phyloP scores from a whole-genome alignment of 371 early-diverging fungal species.

The Coemansia sp. region DNA sequence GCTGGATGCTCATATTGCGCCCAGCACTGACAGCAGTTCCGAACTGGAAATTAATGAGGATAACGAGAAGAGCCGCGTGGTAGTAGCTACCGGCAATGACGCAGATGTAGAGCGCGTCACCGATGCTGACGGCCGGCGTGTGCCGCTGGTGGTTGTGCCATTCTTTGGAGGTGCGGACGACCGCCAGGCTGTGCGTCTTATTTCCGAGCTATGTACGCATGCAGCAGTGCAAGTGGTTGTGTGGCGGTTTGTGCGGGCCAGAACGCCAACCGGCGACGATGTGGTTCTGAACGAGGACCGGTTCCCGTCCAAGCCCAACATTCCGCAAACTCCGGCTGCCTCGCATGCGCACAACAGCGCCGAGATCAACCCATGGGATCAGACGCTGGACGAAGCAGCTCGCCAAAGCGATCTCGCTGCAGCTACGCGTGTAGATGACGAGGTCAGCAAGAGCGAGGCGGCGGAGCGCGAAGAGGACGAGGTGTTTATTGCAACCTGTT shows the following conservation, averaged over 20 bases:
- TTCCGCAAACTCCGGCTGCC: slow-evolving; percentile 25
- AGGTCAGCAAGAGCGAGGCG: slow-evolving; percentile 9
- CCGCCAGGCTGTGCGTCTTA: slow-evolving; percentile 55
- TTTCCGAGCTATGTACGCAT: slow-evolving; percentile 44
- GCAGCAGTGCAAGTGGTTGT: slow-evolving; percentile 40
- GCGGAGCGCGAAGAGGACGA: slow-evolving; percentile 28
- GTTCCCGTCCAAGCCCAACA: slow-evolving; percentile 25
- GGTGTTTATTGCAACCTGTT: slow-evolving; percentile 10
- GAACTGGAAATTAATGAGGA: neutral
- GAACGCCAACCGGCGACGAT: slow-evolving; percentile 25
- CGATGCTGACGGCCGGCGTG: slow-evolving; percentile 13
- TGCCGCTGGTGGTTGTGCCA: slow-evolving; percentile 52
- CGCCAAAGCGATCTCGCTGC: neutral
- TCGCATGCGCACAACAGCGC: neutral
- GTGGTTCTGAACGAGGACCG: slow-evolving; percentile 18
- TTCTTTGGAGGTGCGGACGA: slow-evolving; percentile 69
- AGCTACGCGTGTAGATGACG: slow-evolving; percentile 3
- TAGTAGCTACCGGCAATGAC: neutral
- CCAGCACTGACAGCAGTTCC: slow-evolving; percentile 9
- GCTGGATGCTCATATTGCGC: neutral
- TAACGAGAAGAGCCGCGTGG: neutral
- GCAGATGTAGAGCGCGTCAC: neutral
- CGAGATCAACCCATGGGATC: slow-evolving; percentile 8
- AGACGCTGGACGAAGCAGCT: neutral
- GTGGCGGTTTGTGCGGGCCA: slow-evolving; percentile 41